A percentile compares a stretch with the other conserved stretches of the same genome.
Evolutionary conservation across 2,329 filamentous ascomycete genomes (phyloP).

Genomic region (Tympanopsis confertula): DNA sequence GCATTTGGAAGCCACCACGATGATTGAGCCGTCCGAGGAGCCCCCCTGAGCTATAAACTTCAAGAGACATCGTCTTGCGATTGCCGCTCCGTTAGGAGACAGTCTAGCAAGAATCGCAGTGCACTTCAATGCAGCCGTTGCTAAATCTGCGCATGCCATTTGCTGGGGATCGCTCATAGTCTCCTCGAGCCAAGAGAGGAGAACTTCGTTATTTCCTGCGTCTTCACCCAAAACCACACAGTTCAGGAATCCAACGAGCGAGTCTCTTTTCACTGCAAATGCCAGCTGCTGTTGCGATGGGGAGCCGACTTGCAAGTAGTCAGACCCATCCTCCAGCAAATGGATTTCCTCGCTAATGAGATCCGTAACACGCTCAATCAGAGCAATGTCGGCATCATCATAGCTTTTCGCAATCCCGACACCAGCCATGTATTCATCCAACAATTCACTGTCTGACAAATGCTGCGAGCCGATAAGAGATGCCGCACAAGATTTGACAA

Average conservation of each 20-base stretch:
- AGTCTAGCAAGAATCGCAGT: conserved; percentile 73
- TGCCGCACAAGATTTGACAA: conserved; percentile 68
- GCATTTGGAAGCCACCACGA: conserved; percentile 70
- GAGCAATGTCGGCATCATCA: conserved; percentile 29
- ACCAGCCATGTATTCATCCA: conserved; percentile 62
- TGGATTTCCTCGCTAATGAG: conserved; percentile 75
- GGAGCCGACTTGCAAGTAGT: conserved; percentile 79
- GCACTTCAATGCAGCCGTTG: conserved; percentile 66
- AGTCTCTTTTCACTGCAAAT: conserved; percentile 72
- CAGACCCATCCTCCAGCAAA: conserved; percentile 75
- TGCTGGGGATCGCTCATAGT: conserved; percentile 68
- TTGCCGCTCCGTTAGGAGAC: conserved; percentile 61
- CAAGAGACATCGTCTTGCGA: conserved; percentile 67
- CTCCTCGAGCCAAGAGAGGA: conserved; percentile 79
- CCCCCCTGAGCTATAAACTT: conserved; percentile 74
- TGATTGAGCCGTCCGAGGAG: conserved; percentile 54
- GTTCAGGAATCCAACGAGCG: conserved; percentile 73
- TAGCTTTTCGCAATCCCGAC: conserved; percentile 15
- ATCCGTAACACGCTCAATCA: conserved; percentile 36
- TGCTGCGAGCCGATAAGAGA: conserved; percentile 52
- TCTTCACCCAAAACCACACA: conserved; percentile 76
- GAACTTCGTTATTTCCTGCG: conserved; percentile 63
- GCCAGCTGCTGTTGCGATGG: conserved; percentile 78
- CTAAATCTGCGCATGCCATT: conserved; percentile 70
- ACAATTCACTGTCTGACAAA: conserved; percentile 49